phyloP scores from a whole-genome alignment of 2,329 filamentous ascomycete genomes.

The Biscogniauxia marginata region DNA sequence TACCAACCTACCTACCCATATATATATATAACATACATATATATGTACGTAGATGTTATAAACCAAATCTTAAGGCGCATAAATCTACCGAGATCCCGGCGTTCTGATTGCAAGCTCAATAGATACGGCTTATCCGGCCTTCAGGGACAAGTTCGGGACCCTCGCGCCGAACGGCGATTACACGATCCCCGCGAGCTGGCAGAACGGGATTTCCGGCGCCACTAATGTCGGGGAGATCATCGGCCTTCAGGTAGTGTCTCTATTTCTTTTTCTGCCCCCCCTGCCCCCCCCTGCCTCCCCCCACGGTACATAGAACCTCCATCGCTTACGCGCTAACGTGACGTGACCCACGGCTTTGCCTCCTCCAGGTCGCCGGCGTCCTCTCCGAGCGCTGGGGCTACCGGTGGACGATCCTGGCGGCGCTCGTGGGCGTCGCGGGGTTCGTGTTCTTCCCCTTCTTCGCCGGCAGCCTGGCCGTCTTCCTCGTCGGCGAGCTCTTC shows the following conservation, averaged over 20 bases:
- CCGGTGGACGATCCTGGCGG: conserved; percentile 40
- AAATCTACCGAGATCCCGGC: too few relatives aligned
- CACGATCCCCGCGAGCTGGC: conserved; percentile 45
- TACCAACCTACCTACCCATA: conserved; percentile 1
- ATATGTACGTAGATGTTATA: too few relatives aligned
- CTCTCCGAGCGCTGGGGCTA: conserved; percentile 41
- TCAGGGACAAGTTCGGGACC: conserved; percentile 34
- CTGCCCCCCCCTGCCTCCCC: background rate
- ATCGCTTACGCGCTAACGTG: background rate
- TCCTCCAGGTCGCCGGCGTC: conserved; percentile 38
- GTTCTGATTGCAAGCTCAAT: too few relatives aligned
- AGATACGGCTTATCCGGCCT: conserved; percentile 41
- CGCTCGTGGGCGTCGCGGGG: conserved; percentile 34
- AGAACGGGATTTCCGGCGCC: conserved; percentile 45
- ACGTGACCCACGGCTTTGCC: too few relatives aligned
- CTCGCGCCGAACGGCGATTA: conserved; percentile 34
- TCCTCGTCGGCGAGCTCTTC: conserved; percentile 40
- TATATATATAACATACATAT: conserved; percentile 1
- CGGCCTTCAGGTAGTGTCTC: conserved; percentile 36
- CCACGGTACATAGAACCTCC: too few relatives aligned
- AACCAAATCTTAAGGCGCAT: too few relatives aligned
- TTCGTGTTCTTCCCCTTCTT: conserved; percentile 45
- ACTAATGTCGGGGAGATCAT: conserved; percentile 46
- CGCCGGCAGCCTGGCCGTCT: conserved; percentile 33
- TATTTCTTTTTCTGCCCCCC: background rate